Evolutionary conservation across 768 basidiomycete genomes (phyloP), one percentile per base, ranked within the genome.

Genomic region (Suillus americanus): DNA sequence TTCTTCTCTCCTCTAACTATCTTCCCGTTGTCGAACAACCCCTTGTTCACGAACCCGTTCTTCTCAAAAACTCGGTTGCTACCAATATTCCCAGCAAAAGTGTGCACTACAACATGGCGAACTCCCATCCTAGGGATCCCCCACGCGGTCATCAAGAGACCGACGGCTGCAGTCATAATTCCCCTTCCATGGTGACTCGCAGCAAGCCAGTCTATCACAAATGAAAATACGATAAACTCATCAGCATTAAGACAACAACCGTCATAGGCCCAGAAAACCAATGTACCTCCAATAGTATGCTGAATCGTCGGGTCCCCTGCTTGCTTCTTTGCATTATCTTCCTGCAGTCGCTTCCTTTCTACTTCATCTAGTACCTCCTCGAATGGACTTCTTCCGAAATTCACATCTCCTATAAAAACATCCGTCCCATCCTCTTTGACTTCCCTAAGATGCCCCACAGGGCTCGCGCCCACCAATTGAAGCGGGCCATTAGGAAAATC

Each of bases 161-260:
- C 74, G 38, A 92, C 70, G 0, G 83, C 89, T n/a, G 83, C 85
- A 25, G 84, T 83, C 91, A 92, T 92, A 66, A 92, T 90, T 0
- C 90, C 89, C 67, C 77, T 80, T 37, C 89, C 81, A 64, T 91
- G 89, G 69, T 89, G 83, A 40, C 82, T 83, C 18, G 85, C 79
- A 6, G 80, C 82, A 48, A 91, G 74, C 66, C 82, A 90, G 70
- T 89, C 90, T 89, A 69, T n/a, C 28, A 3, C 38, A 40, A 5
- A 23, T 25, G 20, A 30, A 30, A 37, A n/a, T 16, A 25, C 14
- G 35, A 56, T 23, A 18, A 18, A 57, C n/a, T 48, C 9, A 18
- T 38, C 35, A 25, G 33, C 33, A 13, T 16, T 28, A 7, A 28
- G 25, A 10, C 28, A 28, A 8, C 30, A 30, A 51, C 16, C 5